A percentile compares a stretch with the other conserved stretches of the same genome.
Conservation (phyloP, 169 alveolate genomes). For the Fabrea salina region DNA sequence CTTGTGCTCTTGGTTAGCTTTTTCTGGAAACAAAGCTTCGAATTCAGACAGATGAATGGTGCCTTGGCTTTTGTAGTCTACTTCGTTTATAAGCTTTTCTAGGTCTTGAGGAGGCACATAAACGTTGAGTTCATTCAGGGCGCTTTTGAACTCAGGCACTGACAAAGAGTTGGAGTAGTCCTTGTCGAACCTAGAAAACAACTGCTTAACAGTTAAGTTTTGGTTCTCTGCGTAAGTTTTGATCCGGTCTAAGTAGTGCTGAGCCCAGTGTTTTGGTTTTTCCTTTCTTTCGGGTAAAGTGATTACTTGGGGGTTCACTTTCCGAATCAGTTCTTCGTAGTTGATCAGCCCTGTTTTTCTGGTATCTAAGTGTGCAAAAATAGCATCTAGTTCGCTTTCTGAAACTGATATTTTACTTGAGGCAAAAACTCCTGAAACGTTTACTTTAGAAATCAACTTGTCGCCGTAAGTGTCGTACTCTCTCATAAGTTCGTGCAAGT, state of each 20-base stretch:
- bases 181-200: background rate
- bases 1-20: background rate
- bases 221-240: background rate
- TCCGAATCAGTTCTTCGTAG: slow-evolving; percentile 18
- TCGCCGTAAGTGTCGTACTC: slow-evolving; percentile 22
- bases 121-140: background rate
- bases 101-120: slow-evolving; percentile 8
- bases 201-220: slow-evolving; percentile 2
- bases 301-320: background rate
- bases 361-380: background rate
- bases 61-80: background rate
- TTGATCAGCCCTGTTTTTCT: slow-evolving; percentile 16
- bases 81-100: slow-evolving; percentile 28
- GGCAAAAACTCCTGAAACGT: background rate
- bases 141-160: background rate
- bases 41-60: background rate
- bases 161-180: slow-evolving; percentile 19
- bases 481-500: background rate
- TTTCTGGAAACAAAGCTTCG: slow-evolving; percentile 25
- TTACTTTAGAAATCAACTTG: slow-evolving; percentile 1
- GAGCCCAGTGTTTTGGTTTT: slow-evolving; percentile 15
- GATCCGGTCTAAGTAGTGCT: background rate
- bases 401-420: background rate
- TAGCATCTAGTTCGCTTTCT: background rate
- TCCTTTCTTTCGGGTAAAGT: background rate